These are phyloP conservation scores for Coemansia sp. DNA, from an alignment of 192 early-diverging fungal species.

Conservation along the genomic window DNA sequence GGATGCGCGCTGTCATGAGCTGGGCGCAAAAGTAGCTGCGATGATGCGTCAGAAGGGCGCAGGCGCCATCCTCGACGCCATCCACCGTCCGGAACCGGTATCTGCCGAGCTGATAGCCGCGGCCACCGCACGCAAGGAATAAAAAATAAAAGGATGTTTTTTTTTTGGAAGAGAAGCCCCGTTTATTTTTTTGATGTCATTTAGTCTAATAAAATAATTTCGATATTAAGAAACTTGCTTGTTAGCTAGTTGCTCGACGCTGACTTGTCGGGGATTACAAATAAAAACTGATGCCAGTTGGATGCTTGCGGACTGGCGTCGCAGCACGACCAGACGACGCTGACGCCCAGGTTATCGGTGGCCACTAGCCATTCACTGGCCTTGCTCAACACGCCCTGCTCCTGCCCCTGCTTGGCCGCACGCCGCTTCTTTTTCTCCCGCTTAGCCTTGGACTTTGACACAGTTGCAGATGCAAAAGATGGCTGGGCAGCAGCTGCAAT, in stretches of 20 bases:
- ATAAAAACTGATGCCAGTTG: constrained; percentile 21
- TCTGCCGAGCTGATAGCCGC: constrained; percentile 1
- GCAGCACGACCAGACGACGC: constrained; percentile 13
- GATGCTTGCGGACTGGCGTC: constrained; percentile 8
- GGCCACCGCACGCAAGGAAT: not conserved
- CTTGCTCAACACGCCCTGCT: not conserved
- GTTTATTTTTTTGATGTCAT: not conserved
- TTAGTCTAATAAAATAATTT: not conserved
- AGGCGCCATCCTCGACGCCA: constrained; percentile 56
- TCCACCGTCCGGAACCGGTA: constrained; percentile 17
- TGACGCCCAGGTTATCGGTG: not conserved
- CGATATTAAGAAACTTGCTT: too few species aligned
- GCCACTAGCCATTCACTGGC: constrained; percentile 25
- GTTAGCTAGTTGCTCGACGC: not conserved
- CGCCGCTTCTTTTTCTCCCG: constrained; percentile 14
- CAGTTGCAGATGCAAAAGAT: not conserved
- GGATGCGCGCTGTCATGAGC: constrained; percentile 23
- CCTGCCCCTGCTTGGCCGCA: constrained; percentile 6
- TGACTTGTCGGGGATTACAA: not conserved
- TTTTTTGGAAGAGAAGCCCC: not conserved
- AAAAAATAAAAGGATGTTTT: not conserved
- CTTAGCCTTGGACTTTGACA: constrained; percentile 16
- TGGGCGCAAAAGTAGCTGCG: constrained; percentile 55
- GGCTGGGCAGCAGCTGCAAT: too few species aligned
- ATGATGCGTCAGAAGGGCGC: constrained; percentile 58